Conservation (phyloP, 2,329 filamentous ascomycete genomes). For the Monilinia aucupariae region DNA sequence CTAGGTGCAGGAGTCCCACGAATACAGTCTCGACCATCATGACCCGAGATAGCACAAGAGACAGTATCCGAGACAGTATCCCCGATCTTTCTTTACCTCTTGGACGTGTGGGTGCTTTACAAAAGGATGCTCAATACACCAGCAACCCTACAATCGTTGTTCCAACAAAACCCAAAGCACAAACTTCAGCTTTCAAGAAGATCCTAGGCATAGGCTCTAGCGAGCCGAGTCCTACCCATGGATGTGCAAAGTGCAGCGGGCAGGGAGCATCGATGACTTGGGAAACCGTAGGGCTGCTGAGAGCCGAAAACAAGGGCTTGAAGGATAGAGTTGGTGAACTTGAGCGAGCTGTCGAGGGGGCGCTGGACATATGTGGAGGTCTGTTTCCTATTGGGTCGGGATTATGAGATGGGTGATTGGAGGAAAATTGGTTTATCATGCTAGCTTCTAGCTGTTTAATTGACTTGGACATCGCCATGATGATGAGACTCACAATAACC, state of each 20-base stretch:
- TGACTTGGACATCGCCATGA: neutral
- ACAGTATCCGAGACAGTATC: conserved; percentile 11
- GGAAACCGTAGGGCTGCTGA: conserved; percentile 57
- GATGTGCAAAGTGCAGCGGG: conserved; percentile 54
- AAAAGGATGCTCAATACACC: neutral
- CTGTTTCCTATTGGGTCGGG: conserved; percentile 1
- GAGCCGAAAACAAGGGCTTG: conserved; percentile 57
- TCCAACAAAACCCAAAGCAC: conserved; percentile 33
- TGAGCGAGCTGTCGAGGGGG: conserved; percentile 55
- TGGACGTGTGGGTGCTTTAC: conserved; percentile 8
- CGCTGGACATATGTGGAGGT: conserved; percentile 39
- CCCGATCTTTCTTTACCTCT: neutral
- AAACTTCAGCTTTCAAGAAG: conserved; percentile 45
- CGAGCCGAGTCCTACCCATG: conserved; percentile 24
- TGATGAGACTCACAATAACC: neutral
- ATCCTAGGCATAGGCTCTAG: conserved; percentile 36
- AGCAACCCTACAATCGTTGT: conserved; percentile 18
- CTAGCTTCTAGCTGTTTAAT: neutral
- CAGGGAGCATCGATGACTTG: conserved; percentile 56
- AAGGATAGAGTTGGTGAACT: conserved; percentile 55
- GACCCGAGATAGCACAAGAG: conserved; percentile 15
- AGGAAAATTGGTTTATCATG: neutral
- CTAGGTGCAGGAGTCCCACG: conserved; percentile 53
- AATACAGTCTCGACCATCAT: conserved; percentile 26
- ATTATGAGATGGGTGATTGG: neutral